Percentiles rank a stretch among this genome's conserved stretches.
Conservation (phyloP, 306 rosid genomes). For the Vigna mungo region DNA sequence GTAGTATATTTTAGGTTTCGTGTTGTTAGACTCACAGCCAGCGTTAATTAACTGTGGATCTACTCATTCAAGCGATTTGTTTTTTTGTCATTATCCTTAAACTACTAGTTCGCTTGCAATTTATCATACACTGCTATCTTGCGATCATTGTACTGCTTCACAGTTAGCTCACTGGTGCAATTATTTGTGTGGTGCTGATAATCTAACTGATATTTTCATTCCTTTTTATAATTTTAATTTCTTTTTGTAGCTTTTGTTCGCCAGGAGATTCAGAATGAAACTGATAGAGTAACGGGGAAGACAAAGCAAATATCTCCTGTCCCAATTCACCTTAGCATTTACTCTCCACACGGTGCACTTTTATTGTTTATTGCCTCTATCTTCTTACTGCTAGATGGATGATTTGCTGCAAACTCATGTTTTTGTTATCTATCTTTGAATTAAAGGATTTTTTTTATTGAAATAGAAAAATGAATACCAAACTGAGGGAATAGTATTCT, state of each 20-base stretch:
- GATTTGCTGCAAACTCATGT: slow-evolving; percentile 16
- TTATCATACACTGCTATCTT: background rate
- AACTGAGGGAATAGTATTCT: slow-evolving; percentile 17
- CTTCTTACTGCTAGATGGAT: slow-evolving; percentile 22
- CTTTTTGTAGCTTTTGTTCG: slow-evolving; percentile 76
- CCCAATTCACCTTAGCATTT: slow-evolving; percentile 98
- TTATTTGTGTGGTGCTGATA: slow-evolving; percentile 20
- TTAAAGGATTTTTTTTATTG: background rate
- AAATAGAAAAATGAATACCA: slow-evolving; percentile 1
- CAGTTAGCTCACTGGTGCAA: slow-evolving; percentile 5
- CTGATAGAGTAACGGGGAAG: slow-evolving; percentile 90
- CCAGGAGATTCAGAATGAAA: slow-evolving; percentile 92
- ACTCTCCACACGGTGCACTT: slow-evolving; percentile 85
- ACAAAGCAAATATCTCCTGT: slow-evolving; percentile 86
- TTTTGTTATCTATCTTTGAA: slow-evolving; percentile 10
- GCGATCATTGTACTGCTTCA: background rate
- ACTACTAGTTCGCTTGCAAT: background rate
- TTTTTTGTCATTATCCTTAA: slow-evolving; percentile 1
- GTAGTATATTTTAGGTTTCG: background rate
- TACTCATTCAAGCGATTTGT: slow-evolving; percentile 11
- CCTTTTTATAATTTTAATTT: slow-evolving; percentile 11
- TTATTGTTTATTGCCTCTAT: background rate
- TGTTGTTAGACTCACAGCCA: background rate
- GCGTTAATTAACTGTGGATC: background rate
- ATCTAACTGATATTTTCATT: slow-evolving; percentile 19